Base-by-base conservation (phyloP, 768 basidiomycete genomes). In the Tulasnella sp. region DNA sequence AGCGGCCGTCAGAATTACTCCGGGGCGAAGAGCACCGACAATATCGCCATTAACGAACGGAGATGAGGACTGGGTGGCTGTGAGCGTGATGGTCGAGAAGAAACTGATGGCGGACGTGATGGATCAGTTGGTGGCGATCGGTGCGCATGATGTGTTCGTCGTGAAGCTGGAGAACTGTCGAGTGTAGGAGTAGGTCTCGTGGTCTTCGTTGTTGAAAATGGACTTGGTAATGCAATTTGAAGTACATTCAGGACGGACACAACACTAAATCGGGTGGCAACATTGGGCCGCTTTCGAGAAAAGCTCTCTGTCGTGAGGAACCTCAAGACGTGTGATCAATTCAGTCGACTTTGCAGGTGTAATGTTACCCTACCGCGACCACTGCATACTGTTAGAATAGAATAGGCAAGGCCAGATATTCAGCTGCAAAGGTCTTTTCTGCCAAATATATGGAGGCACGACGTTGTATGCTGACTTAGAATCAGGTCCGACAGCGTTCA, bases 91-190 rank as follows among this genome's bases (percentile, higher is more conserved):
- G 95, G 90, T 98, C 8, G 89, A 91, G 81, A 93, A 91, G 82
- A 90, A 86, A 74, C 83, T 83, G 59, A 80, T 86, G 17, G 97
- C 97, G 4, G 84, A 84, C 42, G 87, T 90, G 35, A 98, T 99
- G 96, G 97, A 99, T 79, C 82, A 88, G 59, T 81, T 99, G 62
- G 88, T 89, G 74, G 84, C 81, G 68, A 84, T 88, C 42, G 97
- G 97, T 17, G 96, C 97, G 3, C 87, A 93, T 79, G 97, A 99
- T 78, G 85, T 98, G 62, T 81, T 98, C 75, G 87, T 95, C 68
- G 91, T 96, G 78, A 91, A 88, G 74, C 80, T 99, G 75, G 89
- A 94, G 79, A 98, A 98, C 80, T 98, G 95, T 83, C 87, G 95
- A 80, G 95, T 98, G 36, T 93, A 82, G 39, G 16, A 22, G 40